Evolutionary conservation across 164 flowering plant genomes (phyloP), one percentile per base, ranked within the genome.

Genomic region (Chimonanthus praecox): DNA sequence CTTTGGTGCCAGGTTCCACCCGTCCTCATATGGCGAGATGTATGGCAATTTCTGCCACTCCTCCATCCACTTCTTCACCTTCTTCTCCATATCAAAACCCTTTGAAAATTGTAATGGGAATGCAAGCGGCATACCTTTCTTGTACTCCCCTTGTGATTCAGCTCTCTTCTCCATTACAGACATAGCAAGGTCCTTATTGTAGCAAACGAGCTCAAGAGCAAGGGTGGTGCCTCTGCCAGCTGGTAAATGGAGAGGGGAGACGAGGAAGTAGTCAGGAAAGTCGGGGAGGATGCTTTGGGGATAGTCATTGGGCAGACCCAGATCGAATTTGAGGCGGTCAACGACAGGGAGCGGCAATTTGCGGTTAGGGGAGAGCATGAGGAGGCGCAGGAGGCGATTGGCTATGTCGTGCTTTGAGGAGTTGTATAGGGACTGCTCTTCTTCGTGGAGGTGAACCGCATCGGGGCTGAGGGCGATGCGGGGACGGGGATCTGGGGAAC

Each of bases 11-110:
- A 94, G 81, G 84, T 93, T 91, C n/a, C 67, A 72, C 2, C 88
- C 95, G 78, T 91, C 82, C 77, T 92, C 97, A 74, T 96, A 96
- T 0, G 99, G 97, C 4, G 98, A 92, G 70, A 92, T 75, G 77
- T 96, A 96, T 3, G 97, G 97, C 85, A 96, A 79, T 72, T 82
- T 87, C 83, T 92, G 95, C 99, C 98, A 96, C 3, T 88, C 88
- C 47, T 88, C 88, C 7, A 85, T 65, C 97, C 97, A 93, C 49
- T 83, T 85, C 85, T 82, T 82, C 72, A 86, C 79, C 79, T 85
- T 88, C 82, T 88, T 92, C 79, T 92, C 87, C 86, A 93, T 75
- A 80, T 87, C 92, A 76, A 88, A 88, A 48, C 97, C 97, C 63
- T 72, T 83, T 0, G 99, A 85, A 71, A 81, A 88, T 61, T 89